phyloP scores from a whole-genome alignment of 441 rosid genomes.

The Brassica balearica region DNA sequence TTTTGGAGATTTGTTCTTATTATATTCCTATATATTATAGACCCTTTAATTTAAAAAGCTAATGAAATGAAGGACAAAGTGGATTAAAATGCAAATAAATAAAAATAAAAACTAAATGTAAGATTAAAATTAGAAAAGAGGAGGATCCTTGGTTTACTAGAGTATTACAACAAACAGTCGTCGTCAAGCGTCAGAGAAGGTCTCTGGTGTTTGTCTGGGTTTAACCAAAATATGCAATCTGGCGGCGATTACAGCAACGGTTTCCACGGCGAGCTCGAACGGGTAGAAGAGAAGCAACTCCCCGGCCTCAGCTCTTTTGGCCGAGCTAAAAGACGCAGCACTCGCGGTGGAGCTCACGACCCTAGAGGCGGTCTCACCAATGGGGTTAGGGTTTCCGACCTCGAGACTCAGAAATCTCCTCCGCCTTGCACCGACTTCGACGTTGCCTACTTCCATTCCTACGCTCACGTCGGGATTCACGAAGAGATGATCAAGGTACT shows the following conservation, averaged over 20 bases:
- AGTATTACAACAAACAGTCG: slow-evolving; percentile 25
- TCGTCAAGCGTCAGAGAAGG: slow-evolving; percentile 33
- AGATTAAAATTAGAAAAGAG: neutral
- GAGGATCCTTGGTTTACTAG: slow-evolving; percentile 26
- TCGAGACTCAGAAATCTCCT: slow-evolving; percentile 43
- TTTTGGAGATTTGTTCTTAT: no score
- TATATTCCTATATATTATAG: neutral
- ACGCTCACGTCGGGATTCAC: slow-evolving; percentile 95
- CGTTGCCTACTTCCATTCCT: slow-evolving; percentile 85
- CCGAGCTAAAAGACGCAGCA: slow-evolving; percentile 39
- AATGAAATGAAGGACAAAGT: slow-evolving; percentile 39
- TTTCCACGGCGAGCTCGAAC: slow-evolving; percentile 46
- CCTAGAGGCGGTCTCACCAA: slow-evolving; percentile 21
- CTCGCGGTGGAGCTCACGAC: slow-evolving; percentile 39
- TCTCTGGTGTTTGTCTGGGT: slow-evolving; percentile 13
- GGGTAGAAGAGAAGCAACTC: slow-evolving; percentile 29
- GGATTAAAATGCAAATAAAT: neutral
- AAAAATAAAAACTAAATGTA: no score
- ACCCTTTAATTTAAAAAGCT: neutral
- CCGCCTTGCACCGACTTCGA: slow-evolving; percentile 94
- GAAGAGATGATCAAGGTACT: slow-evolving; percentile 92
- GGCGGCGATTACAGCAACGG: slow-evolving; percentile 55
- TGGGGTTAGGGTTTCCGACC: slow-evolving; percentile 48
- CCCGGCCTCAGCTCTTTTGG: slow-evolving; percentile 30
- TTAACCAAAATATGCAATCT: slow-evolving; percentile 47